A percentile compares a stretch with the other conserved stretches of the same genome.
Conservation (phyloP, 345 rosid genomes). For the Nephelium lappaceum region DNA sequence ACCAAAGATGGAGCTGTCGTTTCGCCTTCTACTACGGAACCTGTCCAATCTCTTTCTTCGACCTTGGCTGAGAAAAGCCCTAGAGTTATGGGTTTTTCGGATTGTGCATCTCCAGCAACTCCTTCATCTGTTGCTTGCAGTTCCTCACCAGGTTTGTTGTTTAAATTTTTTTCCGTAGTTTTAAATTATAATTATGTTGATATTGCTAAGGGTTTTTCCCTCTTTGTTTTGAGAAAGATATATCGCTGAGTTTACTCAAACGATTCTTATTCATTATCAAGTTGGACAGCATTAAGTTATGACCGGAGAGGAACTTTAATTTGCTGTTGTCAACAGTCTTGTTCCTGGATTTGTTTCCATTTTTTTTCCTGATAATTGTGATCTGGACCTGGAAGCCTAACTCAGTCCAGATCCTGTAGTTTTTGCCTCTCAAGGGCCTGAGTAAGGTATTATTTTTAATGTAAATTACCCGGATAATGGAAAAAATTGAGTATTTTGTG, state of each 20-base stretch:
- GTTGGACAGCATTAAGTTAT: neutral
- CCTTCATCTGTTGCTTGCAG: slow-evolving; percentile 95
- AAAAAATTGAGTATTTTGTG: neutral
- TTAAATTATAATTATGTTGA: neutral
- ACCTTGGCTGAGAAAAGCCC: slow-evolving; percentile 68
- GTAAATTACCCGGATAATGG: neutral
- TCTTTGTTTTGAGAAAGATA: neutral
- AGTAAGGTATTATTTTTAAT: neutral
- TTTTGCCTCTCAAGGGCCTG: neutral
- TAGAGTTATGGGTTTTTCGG: slow-evolving; percentile 48
- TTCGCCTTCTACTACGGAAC: slow-evolving; percentile 39
- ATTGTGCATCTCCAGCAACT: slow-evolving; percentile 84
- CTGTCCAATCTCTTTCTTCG: slow-evolving; percentile 45
- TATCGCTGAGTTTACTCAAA: neutral
- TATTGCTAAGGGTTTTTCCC: neutral
- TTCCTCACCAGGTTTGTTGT: slow-evolving; percentile 73
- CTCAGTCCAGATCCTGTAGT: neutral
- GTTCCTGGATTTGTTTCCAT: neutral
- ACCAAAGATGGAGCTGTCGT: slow-evolving; percentile 44
- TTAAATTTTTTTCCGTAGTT: neutral
- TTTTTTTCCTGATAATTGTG: neutral
- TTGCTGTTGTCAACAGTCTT: neutral
- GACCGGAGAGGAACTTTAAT: neutral
- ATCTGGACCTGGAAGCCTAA: neutral
- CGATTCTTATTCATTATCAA: neutral